Evolutionary conservation across 2,329 filamentous ascomycete species (phyloP).

Genomic region (Cyanodermella asteris): DNA sequence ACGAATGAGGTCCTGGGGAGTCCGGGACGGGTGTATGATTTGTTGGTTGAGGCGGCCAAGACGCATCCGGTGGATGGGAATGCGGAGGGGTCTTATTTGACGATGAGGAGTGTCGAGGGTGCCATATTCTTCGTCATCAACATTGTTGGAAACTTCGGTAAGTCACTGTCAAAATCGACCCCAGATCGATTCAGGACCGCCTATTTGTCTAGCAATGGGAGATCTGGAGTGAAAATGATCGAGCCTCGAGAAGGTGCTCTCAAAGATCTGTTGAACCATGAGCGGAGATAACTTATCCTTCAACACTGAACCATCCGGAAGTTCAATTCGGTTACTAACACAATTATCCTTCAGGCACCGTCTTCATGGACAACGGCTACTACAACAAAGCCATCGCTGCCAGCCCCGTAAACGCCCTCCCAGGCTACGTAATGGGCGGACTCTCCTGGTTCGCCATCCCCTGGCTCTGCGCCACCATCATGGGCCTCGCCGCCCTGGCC

Average conservation of each 20-base stretch:
- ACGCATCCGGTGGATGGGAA: slow-evolving; percentile 62
- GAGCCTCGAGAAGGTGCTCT: too few species aligned
- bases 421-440: slow-evolving; percentile 72
- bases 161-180: too few species aligned
- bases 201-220: too few species aligned
- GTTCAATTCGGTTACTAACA: too few species aligned
- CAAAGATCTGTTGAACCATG: too few species aligned
- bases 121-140: slow-evolving; percentile 86
- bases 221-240: too few species aligned
- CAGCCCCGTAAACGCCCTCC: slow-evolving; percentile 62
- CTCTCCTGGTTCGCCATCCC: slow-evolving; percentile 85
- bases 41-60: slow-evolving; percentile 44
- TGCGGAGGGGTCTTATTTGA: slow-evolving; percentile 60
- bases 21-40: slow-evolving; percentile 56
- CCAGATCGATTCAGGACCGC: too few species aligned
- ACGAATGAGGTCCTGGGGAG: slow-evolving; percentile 52
- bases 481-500: slow-evolving; percentile 63
- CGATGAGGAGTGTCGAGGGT: slow-evolving; percentile 62
- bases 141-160: slow-evolving; percentile 56
- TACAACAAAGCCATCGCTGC: slow-evolving; percentile 90
- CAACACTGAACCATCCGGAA: not conserved
- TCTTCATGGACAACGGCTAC: slow-evolving; percentile 74
- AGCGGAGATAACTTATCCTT: too few species aligned
- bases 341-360: slow-evolving; percentile 27
- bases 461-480: slow-evolving; percentile 71